Percentiles rank a stretch among this genome's conserved stretches.
Conservation (phyloP, 106 monocot species). For the Dendrobium nobile region DNA sequence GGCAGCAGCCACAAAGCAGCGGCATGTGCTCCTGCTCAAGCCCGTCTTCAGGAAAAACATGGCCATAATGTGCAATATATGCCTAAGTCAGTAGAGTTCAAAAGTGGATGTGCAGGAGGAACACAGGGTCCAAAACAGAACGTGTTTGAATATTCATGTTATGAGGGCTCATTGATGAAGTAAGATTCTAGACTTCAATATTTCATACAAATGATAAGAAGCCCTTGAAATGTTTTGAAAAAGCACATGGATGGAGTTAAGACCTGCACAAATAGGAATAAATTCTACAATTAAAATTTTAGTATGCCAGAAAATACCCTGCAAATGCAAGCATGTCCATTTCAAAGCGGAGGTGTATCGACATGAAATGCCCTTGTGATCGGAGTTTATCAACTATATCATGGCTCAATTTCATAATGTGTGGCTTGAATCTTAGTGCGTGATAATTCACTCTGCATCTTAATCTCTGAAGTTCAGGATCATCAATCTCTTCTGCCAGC, state of each 20-base stretch:
- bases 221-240: not conserved
- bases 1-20: too few species aligned
- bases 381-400: conserved; percentile 74
- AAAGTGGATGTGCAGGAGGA: not conserved
- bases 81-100: not conserved
- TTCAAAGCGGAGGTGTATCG: conserved; percentile 98
- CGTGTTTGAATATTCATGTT: not conserved
- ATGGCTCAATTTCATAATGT: conserved; percentile 80
- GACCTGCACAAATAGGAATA: not conserved
- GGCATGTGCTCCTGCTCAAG: not conserved
- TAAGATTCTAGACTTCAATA: not conserved
- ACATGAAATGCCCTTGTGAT: conserved; percentile 80
- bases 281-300: conserved; percentile 4
- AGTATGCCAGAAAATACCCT: conserved; percentile 47
- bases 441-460: conserved; percentile 97
- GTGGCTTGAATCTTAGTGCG: conserved; percentile 87
- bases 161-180: not conserved
- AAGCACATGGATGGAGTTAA: not conserved
- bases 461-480: conserved; percentile 80
- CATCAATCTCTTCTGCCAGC: conserved; percentile 82
- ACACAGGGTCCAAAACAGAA: not conserved
- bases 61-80: not conserved
- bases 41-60: not conserved
- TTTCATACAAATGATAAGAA: not conserved
- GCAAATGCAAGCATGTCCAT: conserved; percentile 99